phyloP scores from a whole-genome alignment of 202 grass and related monocot genomes.

The Sporobolus alterniflorus region DNA sequence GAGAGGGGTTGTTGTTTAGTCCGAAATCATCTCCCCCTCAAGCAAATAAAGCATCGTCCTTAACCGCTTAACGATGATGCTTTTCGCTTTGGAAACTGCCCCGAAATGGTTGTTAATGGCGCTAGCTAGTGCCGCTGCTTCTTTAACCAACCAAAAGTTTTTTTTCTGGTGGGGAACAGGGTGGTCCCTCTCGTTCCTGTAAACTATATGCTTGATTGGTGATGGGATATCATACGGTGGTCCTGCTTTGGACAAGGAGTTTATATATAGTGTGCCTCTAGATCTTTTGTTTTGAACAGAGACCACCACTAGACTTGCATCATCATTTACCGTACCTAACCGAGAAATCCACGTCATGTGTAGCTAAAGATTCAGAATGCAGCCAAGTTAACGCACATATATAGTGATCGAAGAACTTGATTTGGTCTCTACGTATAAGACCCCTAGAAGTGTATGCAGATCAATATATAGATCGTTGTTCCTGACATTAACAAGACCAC shows the following conservation, averaged over 20 bases:
- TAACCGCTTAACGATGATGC: slow-evolving; percentile 29
- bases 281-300: neutral
- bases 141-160: slow-evolving; percentile 44
- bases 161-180: slow-evolving; percentile 19
- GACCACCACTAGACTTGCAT: neutral
- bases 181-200: slow-evolving; percentile 19
- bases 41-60: slow-evolving; percentile 27
- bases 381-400: too few relatives aligned
- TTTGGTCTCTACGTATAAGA: too few relatives aligned
- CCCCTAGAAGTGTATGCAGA: too few relatives aligned
- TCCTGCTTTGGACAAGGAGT: neutral
- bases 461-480: too few relatives aligned
- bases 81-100: slow-evolving; percentile 19
- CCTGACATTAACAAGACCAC: too few relatives aligned
- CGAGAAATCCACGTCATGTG: neutral
- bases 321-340: too few relatives aligned
- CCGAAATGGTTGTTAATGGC: slow-evolving; percentile 37
- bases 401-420: too few relatives aligned
- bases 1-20: slow-evolving; percentile 14
- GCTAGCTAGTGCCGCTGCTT: slow-evolving; percentile 18
- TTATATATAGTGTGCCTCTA: neutral
- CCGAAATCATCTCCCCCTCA: too few relatives aligned
- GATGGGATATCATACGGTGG: slow-evolving; percentile 33
- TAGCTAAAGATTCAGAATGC: neutral
- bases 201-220: slow-evolving; percentile 18